These are phyloP conservation scores for Helichrysum umbraculigerum DNA, from an alignment of 129 eudicot genomes.

Conservation along the genomic window DNA sequence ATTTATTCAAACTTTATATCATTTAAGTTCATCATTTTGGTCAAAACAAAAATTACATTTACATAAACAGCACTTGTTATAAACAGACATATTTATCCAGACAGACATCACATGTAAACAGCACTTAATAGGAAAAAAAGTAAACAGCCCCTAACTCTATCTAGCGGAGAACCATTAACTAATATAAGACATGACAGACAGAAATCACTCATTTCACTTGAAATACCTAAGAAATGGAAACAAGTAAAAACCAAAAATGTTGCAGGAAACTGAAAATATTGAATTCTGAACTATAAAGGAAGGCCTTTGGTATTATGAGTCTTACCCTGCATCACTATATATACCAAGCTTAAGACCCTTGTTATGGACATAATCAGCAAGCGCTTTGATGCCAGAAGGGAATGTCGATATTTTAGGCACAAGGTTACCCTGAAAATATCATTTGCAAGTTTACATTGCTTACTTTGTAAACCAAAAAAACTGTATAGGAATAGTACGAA, in stretches of 20 bases:
- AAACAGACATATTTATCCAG: too few relatives aligned
- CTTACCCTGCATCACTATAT: conserved; percentile 86
- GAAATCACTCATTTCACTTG: not conserved
- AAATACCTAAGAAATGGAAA: not conserved
- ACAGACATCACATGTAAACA: too few relatives aligned
- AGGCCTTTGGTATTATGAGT: not conserved
- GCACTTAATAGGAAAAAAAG: too few relatives aligned
- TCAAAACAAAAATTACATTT: too few relatives aligned
- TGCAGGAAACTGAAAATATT: not conserved
- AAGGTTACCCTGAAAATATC: conserved; percentile 54
- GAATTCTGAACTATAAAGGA: not conserved
- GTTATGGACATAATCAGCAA: conserved; percentile 83
- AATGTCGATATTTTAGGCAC: conserved; percentile 73
- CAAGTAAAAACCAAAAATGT: not conserved
- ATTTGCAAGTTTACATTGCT: not conserved
- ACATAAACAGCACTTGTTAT: too few relatives aligned
- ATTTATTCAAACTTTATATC: too few relatives aligned
- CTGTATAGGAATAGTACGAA: not conserved
- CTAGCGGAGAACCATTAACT: not conserved
- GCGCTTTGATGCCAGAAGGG: conserved; percentile 84
- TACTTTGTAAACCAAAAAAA: not conserved
- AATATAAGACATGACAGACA: not conserved
- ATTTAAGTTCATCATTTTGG: too few relatives aligned
- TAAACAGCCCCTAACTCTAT: too few relatives aligned
- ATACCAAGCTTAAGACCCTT: conserved; percentile 93